Percentiles rank a stretch among this genome's conserved stretches.
Conservation (phyloP, 768 basidiomycete genomes). For the Termitomyces sp. region DNA sequence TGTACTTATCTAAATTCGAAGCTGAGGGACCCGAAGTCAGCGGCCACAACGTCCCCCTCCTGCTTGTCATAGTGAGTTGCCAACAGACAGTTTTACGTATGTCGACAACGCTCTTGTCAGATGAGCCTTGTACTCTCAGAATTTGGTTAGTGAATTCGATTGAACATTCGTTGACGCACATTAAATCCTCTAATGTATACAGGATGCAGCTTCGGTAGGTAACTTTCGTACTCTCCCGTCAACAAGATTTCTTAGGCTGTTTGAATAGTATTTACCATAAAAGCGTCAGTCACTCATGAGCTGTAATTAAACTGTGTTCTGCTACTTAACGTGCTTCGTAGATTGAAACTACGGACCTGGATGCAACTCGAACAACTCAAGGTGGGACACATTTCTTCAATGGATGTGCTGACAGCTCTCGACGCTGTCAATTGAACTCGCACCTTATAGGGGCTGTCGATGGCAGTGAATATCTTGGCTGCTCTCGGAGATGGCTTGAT, state of each 20-base stretch:
- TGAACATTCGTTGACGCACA: neutral
- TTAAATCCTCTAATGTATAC: neutral
- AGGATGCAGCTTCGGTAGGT: slow-evolving; percentile 44
- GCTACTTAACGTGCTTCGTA: slow-evolving; percentile 22
- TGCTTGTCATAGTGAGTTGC: slow-evolving; percentile 39
- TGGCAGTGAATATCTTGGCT: slow-evolving; percentile 54
- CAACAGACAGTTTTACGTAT: neutral
- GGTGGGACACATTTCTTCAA: slow-evolving; percentile 24
- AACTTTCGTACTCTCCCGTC: neutral
- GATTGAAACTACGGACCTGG: slow-evolving; percentile 44
- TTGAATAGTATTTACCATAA: slow-evolving; percentile 41
- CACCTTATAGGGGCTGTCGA: slow-evolving; percentile 45
- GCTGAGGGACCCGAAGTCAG: slow-evolving; percentile 39
- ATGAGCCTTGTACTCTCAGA: slow-evolving; percentile 44
- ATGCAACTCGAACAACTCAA: slow-evolving; percentile 42
- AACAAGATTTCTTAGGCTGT: slow-evolving; percentile 3
- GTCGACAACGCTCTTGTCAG: slow-evolving; percentile 22
- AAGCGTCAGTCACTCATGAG: slow-evolving; percentile 35
- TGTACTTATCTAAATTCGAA: neutral
- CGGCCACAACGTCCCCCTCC: slow-evolving; percentile 42
- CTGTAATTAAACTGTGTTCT: neutral
- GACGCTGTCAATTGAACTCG: neutral
- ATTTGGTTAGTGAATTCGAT: slow-evolving; percentile 39
- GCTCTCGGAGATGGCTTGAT: slow-evolving; percentile 51
- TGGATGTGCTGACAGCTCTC: slow-evolving; percentile 5